Conservation (phyloP, 345 rosid species). For the Mangifera indica region DNA sequence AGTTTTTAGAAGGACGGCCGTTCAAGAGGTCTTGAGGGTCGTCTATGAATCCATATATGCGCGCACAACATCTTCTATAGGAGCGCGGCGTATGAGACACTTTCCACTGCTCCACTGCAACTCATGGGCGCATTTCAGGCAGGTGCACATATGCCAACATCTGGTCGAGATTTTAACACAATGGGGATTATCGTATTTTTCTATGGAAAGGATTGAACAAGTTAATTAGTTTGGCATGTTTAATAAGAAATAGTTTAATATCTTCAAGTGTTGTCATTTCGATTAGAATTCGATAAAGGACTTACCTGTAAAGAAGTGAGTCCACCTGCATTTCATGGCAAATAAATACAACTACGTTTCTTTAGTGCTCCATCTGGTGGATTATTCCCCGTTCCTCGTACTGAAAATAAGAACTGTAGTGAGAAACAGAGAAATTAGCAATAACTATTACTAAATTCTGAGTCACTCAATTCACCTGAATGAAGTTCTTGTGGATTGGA, state of each 20-base stretch:
- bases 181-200: too few species aligned
- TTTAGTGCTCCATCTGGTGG: conserved; percentile 28
- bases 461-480: conserved; percentile 40
- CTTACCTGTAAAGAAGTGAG: conserved; percentile 72
- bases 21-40: conserved; percentile 12
- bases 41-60: conserved; percentile 58
- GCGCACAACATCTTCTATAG: conserved; percentile 74
- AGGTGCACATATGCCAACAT: conserved; percentile 95
- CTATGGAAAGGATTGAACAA: too few species aligned
- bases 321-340: conserved; percentile 76
- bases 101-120: conserved; percentile 69
- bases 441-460: not conserved
- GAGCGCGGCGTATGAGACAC: conserved; percentile 79
- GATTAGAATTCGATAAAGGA: too few species aligned
- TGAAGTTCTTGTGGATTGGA: conserved; percentile 41
- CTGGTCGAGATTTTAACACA: conserved; percentile 22
- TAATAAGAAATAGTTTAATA: too few species aligned
- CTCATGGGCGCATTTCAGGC: conserved; percentile 72
- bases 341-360: conserved; percentile 66
- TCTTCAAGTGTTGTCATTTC: too few species aligned
- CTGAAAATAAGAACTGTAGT: conserved; percentile 26
- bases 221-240: too few species aligned
- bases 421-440: too few species aligned
- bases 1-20: conserved; percentile 31
- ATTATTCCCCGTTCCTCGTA: conserved; percentile 28